A percentile compares a stretch with the other conserved stretches of the same genome.
These are phyloP conservation scores for Trypanosoma scelopori DNA, from an alignment of 208 protist genomes.

Conservation along the genomic window DNA sequence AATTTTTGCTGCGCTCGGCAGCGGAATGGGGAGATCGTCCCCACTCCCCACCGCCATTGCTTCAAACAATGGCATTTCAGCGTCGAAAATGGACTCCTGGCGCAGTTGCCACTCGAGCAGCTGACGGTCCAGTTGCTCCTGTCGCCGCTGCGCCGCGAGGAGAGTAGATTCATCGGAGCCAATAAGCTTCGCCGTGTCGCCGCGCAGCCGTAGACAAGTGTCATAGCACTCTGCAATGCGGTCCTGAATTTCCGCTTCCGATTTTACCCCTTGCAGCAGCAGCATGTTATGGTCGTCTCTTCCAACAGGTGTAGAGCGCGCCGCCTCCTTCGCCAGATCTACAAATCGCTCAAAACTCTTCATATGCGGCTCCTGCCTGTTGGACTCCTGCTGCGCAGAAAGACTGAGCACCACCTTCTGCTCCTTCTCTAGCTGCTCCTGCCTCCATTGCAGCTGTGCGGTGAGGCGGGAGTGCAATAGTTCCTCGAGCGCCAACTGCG, in stretches of 20 bases:
- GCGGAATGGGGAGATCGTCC: background rate
- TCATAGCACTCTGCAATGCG: slow-evolving; percentile 7
- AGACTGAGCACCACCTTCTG: background rate
- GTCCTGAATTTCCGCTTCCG: background rate
- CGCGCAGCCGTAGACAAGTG: slow-evolving; percentile 1
- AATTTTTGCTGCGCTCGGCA: background rate
- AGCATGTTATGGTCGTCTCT: background rate
- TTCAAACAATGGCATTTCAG: too few relatives aligned
- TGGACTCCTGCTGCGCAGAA: background rate
- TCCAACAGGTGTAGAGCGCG: background rate
- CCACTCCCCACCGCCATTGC: background rate
- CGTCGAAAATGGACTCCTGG: background rate
- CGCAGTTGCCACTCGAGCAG: slow-evolving; percentile 7
- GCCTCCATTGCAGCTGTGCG: slow-evolving; percentile 11
- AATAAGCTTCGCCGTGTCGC: background rate
- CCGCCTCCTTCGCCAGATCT: slow-evolving; percentile 10
- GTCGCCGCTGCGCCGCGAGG: background rate
- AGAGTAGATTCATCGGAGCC: background rate
- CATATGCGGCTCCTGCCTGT: background rate
- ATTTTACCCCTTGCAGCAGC: background rate
- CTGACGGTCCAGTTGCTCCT: slow-evolving; percentile 2
- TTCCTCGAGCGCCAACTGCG: slow-evolving; percentile 11
- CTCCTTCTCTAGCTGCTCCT: background rate
- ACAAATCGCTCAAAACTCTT: slow-evolving; percentile 13
- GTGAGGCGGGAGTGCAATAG: slow-evolving; percentile 7